Base-by-base conservation (phyloP, 352 stramenopile species). In the Globisporangium spinosum region DNA sequence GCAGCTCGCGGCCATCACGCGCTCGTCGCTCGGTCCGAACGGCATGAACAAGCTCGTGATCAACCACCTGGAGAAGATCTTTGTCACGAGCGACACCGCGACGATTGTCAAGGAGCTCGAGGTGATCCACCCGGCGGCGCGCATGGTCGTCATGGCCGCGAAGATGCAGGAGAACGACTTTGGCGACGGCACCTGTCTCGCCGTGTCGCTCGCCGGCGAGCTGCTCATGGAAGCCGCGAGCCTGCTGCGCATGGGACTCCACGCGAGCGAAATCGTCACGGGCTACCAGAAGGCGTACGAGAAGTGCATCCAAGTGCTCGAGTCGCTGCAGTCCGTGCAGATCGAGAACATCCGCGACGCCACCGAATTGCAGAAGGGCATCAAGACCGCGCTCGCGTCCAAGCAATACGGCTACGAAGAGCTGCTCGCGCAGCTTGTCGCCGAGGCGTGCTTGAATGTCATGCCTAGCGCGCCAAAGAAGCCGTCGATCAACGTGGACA, bases 31-130 rank as follows among this genome's bases (percentile, higher is more conserved):
- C 62, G 98, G 98, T 20, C 98, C 98, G 6, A 99, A 99, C 79
- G 98, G 97, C 70, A 98, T 99, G 90, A 99, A 99, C 85, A 99
- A 99, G 85, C 90, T 99, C 57, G 96, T 99, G 60, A 98, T 99
- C 65, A 99, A 99, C 87, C 98, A 99, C 80, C 77, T 99, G 60
- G 97, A 99, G 67, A 99, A 99, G 82, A 99, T 99, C 70, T 99
- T 99, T 73, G 98, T 99, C 27, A 99, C 98, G 15, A 97, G 82
- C 66, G 98, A 99, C 85, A 99, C 97, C 49, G 97, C 97, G n/a
- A 98, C 97, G 15, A 99, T 99, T 75, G 87, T 99, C n/a, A 97
- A 97, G 61, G 98, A 99, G 81, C 82, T 98, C 35, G 95, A 99
- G 73, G 97, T 99, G 47, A 85, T 99, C 73, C 98, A 99, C 83